Conservation (phyloP, 2,329 filamentous ascomycete species). For the Aspergillus sp. region DNA sequence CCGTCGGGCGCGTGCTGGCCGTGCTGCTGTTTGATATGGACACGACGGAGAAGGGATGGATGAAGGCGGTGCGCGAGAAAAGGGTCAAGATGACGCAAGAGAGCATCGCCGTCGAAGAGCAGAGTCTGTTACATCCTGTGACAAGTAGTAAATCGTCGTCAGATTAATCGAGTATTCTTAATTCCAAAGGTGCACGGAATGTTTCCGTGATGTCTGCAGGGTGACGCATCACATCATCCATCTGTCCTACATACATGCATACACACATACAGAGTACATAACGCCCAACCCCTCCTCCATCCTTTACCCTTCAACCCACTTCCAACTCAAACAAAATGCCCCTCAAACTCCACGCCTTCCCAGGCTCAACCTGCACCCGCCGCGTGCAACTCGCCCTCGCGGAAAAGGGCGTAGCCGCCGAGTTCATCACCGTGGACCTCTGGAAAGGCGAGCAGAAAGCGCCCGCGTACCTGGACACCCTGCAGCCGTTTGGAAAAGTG, state of each 20-base stretch:
- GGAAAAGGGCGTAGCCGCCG: slow-evolving; percentile 30
- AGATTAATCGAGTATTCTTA: too few relatives aligned
- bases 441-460: slow-evolving; percentile 26
- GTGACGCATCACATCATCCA: background rate
- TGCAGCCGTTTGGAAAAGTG: slow-evolving; percentile 37
- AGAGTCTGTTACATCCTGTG: background rate
- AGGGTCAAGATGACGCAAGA: background rate
- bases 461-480: slow-evolving; percentile 17
- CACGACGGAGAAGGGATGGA: background rate
- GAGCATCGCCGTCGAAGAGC: background rate
- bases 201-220: too few relatives aligned
- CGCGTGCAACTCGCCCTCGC: slow-evolving; percentile 27
- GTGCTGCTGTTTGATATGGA: background rate
- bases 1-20: background rate
- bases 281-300: too few relatives aligned
- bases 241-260: background rate
- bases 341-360: slow-evolving; percentile 31
- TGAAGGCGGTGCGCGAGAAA: background rate
- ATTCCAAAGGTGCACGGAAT: too few relatives aligned
- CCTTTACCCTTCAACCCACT: background rate
- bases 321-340: slow-evolving; percentile 18
- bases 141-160: too few relatives aligned
- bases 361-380: slow-evolving; percentile 20
- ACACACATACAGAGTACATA: background rate
- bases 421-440: slow-evolving; percentile 26